Base-by-base conservation (phyloP, 139 green algal genomes). In the Chlorella sp. region DNA sequence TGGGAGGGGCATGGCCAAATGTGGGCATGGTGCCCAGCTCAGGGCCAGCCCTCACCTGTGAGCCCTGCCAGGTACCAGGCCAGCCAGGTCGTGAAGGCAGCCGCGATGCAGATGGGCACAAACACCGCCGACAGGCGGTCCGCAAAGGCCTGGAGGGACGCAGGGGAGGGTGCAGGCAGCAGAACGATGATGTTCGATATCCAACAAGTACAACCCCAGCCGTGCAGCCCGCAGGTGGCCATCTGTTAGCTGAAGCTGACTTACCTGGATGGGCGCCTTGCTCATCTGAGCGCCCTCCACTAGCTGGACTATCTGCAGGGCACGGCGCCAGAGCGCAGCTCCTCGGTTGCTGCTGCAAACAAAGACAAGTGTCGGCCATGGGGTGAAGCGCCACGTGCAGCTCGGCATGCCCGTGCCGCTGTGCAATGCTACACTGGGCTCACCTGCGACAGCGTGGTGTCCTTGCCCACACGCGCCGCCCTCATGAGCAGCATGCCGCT, bases 181-280 rank as follows among this genome's bases (percentile, higher is more conserved):
- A n/a, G n/a, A n/a, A n/a, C n/a, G n/a, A n/a, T n/a, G n/a, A n/a
- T n/a, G n/a, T n/a, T n/a, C n/a, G n/a, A n/a, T n/a, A n/a, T n/a
- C n/a, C n/a, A n/a, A n/a, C n/a, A n/a, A n/a, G n/a, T n/a, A n/a
- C n/a, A n/a, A n/a, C n/a, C n/a, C n/a, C n/a, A n/a, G n/a, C n/a
- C n/a, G n/a, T n/a, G n/a, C n/a, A n/a, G n/a, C n/a, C 39, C 25
- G 32, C 2, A 30, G 32, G 32, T 9, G 65, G 32, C n/a, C 11
- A 28, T 9, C 6, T 9, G 44, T 16, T 16, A 51, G 44, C n/a
- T 11, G 51, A 2, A 4, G 51, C 13, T 18, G 51, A 16, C 68
- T 2, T 36, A n/a, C 73, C 60, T 98, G 95, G 74, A 99, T 97
- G 32, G 97, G 97, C 28, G 97, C 97, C 91, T 99, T 99, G 85